A percentile compares a stretch with the other conserved stretches of the same genome.
phyloP scores from a whole-genome alignment of 2,329 filamentous ascomycete species.

The Fusarium domesticum region DNA sequence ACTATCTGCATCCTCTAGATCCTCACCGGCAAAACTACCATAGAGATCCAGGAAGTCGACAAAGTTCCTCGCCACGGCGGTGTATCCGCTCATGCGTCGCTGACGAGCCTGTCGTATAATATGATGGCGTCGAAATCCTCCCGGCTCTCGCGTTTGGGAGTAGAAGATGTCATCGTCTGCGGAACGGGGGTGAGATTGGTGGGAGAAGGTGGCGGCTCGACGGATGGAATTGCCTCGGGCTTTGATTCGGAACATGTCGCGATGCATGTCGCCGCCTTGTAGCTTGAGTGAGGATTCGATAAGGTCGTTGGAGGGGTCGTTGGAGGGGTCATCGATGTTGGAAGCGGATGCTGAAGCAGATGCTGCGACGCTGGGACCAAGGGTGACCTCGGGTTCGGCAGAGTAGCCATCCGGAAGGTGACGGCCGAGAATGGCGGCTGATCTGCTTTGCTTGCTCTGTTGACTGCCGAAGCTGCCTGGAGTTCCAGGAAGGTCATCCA shows the following conservation, averaged over 20 bases:
- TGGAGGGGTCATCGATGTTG: slow-evolving; percentile 14
- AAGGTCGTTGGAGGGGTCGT: slow-evolving; percentile 46
- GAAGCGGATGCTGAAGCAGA: slow-evolving; percentile 16
- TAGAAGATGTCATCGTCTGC: slow-evolving; percentile 33
- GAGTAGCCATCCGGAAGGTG: slow-evolving; percentile 41
- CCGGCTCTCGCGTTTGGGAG: slow-evolving; percentile 42
- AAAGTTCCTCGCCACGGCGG: slow-evolving; percentile 65
- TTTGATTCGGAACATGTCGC: slow-evolving; percentile 72
- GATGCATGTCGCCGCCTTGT: slow-evolving; percentile 75
- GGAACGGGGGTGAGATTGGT: slow-evolving; percentile 39
- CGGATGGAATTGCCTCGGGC: slow-evolving; percentile 50
- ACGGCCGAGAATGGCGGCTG: slow-evolving; percentile 37
- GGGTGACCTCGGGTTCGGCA: slow-evolving; percentile 38
- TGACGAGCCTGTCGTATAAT: slow-evolving; percentile 39
- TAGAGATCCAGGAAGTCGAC: slow-evolving; percentile 75
- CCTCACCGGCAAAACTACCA: slow-evolving; percentile 73
- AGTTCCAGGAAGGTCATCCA: slow-evolving; percentile 30
- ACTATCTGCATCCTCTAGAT: slow-evolving; percentile 51
- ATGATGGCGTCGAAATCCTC: slow-evolving; percentile 47
- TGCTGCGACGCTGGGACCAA: slow-evolving; percentile 15
- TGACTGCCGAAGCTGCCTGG: slow-evolving; percentile 29
- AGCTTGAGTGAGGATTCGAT: slow-evolving; percentile 63
- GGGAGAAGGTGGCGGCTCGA: slow-evolving; percentile 66
- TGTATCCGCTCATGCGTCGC: slow-evolving; percentile 34
- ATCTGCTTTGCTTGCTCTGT: slow-evolving; percentile 30